phyloP scores from a whole-genome alignment of 2,329 filamentous ascomycete species.

The Cladosporium velox region DNA sequence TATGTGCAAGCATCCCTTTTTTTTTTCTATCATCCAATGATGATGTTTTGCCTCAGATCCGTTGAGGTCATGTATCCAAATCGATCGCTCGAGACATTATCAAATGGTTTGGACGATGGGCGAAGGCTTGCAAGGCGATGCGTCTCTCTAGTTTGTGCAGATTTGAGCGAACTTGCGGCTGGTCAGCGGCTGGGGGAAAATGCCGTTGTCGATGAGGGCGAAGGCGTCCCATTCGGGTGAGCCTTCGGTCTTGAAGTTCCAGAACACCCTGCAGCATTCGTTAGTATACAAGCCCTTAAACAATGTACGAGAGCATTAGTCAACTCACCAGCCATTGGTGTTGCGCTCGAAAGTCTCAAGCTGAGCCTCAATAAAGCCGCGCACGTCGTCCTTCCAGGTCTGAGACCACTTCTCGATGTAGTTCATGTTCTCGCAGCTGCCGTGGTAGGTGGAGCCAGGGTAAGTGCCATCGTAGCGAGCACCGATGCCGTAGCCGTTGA shows the following conservation, averaged over 20 bases:
- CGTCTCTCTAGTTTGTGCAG: constrained; percentile 22
- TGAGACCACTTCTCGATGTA: constrained; percentile 51
- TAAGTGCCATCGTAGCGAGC: constrained; percentile 62
- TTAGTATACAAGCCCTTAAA: neutral
- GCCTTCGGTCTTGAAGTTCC: constrained; percentile 59
- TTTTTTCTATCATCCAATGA: neutral
- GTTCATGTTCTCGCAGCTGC: constrained; percentile 57
- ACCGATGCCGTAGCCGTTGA: constrained; percentile 59
- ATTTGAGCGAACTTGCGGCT: constrained; percentile 27
- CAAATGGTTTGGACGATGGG: no score
- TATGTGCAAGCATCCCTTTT: constrained; percentile 11
- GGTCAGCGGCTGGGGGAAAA: constrained; percentile 50
- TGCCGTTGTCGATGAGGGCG: constrained; percentile 47
- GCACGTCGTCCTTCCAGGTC: constrained; percentile 48
- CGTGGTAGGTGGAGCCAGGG: constrained; percentile 50
- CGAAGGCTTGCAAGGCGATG: no score
- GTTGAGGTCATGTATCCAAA: neutral
- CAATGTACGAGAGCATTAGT: no score
- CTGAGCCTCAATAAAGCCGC: constrained; percentile 58
- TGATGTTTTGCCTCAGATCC: neutral
- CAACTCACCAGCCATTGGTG: constrained; percentile 51
- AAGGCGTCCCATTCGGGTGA: constrained; percentile 55
- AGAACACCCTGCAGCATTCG: constrained; percentile 44
- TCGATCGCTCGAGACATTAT: neutral
- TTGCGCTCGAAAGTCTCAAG: constrained; percentile 54